Evolutionary conservation across 176 grass and related monocot genomes (phyloP).

Genomic region (Eleusine indica): DNA sequence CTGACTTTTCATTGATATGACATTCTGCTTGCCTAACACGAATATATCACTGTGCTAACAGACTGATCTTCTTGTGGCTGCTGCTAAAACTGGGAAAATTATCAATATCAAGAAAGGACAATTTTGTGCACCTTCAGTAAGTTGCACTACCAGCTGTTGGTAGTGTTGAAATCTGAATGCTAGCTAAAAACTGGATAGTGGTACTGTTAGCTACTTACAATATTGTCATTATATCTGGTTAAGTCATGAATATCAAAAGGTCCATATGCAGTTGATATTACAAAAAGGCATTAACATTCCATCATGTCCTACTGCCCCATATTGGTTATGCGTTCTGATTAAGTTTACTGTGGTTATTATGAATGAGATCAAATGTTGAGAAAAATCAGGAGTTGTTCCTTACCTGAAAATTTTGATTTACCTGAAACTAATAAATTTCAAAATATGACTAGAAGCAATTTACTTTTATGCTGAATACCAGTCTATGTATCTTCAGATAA

Average conservation of each 20-base stretch:
- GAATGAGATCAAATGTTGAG: not conserved
- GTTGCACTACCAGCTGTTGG: constrained; percentile 40
- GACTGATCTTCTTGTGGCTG: constrained; percentile 93
- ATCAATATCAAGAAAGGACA: constrained; percentile 99
- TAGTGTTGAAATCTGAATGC: constrained; percentile 31
- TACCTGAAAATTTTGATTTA: not conserved
- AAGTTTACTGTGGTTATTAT: constrained; percentile 18
- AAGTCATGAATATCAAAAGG: not conserved
- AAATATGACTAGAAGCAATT: not conserved
- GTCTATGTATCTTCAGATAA: constrained; percentile 5
- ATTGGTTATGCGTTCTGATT: constrained; percentile 8
- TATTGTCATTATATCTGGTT: not conserved
- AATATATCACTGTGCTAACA: constrained; percentile 43
- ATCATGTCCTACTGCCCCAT: not conserved
- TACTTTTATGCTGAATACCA: not conserved
- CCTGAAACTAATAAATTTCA: too few species aligned
- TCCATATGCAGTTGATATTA: constrained; percentile 12
- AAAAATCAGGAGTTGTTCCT: constrained; percentile 11
- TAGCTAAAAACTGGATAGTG: not conserved
- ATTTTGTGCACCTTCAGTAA: constrained; percentile 95
- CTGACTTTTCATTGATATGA: constrained; percentile 15
- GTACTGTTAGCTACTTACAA: not conserved
- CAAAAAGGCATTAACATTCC: constrained; percentile 24
- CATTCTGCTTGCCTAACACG: constrained; percentile 28
- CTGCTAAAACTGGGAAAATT: constrained; percentile 91